Base-by-base conservation (phyloP, 371 early-diverging fungal genomes). In the Coemansia sp. region DNA sequence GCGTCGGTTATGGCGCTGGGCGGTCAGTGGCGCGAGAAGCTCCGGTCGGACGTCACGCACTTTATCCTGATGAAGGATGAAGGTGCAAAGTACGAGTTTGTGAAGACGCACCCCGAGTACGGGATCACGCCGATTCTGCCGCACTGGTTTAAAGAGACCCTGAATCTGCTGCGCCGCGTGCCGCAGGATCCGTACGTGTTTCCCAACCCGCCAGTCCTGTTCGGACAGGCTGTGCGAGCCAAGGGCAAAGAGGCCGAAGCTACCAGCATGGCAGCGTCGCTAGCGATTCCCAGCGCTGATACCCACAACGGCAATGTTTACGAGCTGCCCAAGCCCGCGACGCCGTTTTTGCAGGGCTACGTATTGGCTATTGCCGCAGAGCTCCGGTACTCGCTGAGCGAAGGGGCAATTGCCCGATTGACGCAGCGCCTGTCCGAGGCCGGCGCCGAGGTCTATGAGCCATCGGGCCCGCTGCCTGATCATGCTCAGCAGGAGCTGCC, bases 101-200 rank as follows among this genome's bases (percentile, higher is more conserved):
- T 74, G 2, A 76, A 79, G 38, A 66, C 61, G 30, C 67, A 81
- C 49, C 72, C 72, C 11, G 75, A 80, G 34, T 50, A 81, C 55
- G 79, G 78, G 6, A 85, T 88, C 43, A 84, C 79, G 45, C 70
- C 86, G 3, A 83, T 94, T 4, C 76, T 90, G 13, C 91, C 93
- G 7, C 90, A 91, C 57, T 94, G 88, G 86, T 80, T 93, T 57
- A 87, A 91, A 62, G 86, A 86, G 49, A 88, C 90, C 68, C 72
- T 90, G 36, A 84, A 85, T 39, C 61, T 88, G 32, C 73, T 79
- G 43, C 68, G 82, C 20, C 57, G 58, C 10, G 68, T 90, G 32
- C 79, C 80, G 0, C 85, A 84, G 64, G 82, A 76, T 41, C 61
- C 68, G 11, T 85, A 84, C 63, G 45, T 69, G 34, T 85, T 83